Evolutionary conservation across 306 rosid species (phyloP).

Genomic region (Quercus ilex): DNA sequence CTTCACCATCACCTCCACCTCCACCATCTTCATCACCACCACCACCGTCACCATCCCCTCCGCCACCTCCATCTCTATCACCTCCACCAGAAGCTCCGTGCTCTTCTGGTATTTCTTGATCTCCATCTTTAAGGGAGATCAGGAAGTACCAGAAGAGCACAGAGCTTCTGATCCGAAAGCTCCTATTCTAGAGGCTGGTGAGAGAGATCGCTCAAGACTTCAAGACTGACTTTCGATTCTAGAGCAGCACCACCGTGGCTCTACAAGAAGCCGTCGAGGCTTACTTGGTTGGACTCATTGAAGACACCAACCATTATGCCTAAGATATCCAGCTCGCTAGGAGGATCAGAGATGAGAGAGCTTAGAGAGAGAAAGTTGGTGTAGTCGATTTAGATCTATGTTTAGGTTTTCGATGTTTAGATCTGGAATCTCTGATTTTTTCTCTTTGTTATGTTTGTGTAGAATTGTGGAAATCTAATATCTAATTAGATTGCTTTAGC

Average conservation of each 20-base stretch:
- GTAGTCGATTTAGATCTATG: no score
- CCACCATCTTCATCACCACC: no score
- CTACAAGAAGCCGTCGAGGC: slow-evolving; percentile 28
- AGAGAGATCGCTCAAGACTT: slow-evolving; percentile 28
- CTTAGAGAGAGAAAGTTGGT: no score
- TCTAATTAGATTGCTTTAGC: no score
- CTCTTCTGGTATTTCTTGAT: no score
- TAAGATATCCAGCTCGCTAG: slow-evolving; percentile 34
- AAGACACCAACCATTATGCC: slow-evolving; percentile 38
- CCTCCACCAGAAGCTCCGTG: no score
- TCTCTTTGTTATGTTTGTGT: no score
- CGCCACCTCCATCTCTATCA: neutral
- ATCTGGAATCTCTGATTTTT: no score
- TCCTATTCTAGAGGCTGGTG: slow-evolving; percentile 26
- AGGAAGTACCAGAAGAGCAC: slow-evolving; percentile 33
- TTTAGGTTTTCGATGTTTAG: no score
- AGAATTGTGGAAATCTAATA: no score
- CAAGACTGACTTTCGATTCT: slow-evolving; percentile 27
- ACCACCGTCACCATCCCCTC: no score
- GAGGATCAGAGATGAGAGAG: slow-evolving; percentile 28
- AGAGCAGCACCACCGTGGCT: slow-evolving; percentile 24
- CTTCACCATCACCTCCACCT: no score
- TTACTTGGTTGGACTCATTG: slow-evolving; percentile 26
- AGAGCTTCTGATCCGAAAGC: slow-evolving; percentile 20
- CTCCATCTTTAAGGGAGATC: slow-evolving; percentile 8